Conservation (phyloP, 129 eudicot genomes). For the Helianthus annuus region HanXRQr2.0-SUNRISE NC_035436.2:82427703-82428202, state of each 20-base stretch:
- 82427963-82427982: conserved; percentile 76
- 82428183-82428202: conserved; percentile 69
- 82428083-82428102: not conserved
- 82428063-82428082: not conserved
- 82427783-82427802: not conserved
- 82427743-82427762: not conserved
- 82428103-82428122: not conserved
- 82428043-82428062: conserved; percentile 12
- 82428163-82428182: conserved; percentile 73
- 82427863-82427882: not conserved
- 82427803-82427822: no score
- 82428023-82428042: conserved; percentile 46
- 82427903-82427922: not conserved
- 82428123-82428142: conserved; percentile 4
- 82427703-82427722: not conserved
- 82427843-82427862: no score
- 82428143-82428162: conserved; percentile 78
- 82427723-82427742: no score
- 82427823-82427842: no score
- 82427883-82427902: not conserved
- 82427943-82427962: conserved; percentile 89
- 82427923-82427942: conserved; percentile 37
- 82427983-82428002: conserved; percentile 68
- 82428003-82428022: conserved; percentile 70
- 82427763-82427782: not conserved